Evolutionary conservation across 768 basidiomycete genomes (phyloP).

Genomic region (Boletus rubescentipes): DNA sequence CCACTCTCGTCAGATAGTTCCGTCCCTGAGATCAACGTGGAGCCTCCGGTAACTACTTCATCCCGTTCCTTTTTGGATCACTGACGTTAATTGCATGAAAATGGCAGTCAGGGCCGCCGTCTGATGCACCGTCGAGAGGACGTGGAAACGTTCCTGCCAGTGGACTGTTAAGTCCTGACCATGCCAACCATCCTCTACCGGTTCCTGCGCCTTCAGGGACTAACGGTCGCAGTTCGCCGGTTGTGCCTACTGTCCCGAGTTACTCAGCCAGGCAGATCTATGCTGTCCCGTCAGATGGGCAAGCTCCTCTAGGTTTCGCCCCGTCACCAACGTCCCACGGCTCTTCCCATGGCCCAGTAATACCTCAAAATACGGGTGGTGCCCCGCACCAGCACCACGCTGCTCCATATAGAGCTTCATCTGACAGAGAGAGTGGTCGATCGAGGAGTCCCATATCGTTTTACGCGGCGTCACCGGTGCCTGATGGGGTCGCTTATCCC

Average conservation of each 20-base stretch:
- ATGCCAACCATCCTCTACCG: conserved; percentile 30
- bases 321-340: neutral
- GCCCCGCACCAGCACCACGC: conserved; percentile 10
- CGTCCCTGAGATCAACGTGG: conserved; percentile 33
- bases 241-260: conserved; percentile 15
- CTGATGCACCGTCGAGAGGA: conserved; percentile 33
- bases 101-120: conserved; percentile 30
- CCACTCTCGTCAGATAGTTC: conserved; percentile 33
- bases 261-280: conserved; percentile 19
- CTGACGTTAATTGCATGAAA: conserved; percentile 16
- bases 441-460: conserved; percentile 23
- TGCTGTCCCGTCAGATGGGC: conserved; percentile 4
- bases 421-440: conserved; percentile 22
- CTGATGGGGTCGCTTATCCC: conserved; percentile 26
- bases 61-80: conserved; percentile 6
- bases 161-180: conserved; percentile 32
- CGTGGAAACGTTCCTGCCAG: conserved; percentile 5
- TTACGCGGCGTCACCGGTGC: conserved; percentile 28
- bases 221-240: conserved; percentile 13
- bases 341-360: conserved; percentile 21
- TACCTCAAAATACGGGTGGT: conserved; percentile 17
- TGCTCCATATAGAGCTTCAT: conserved; percentile 10
- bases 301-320: conserved; percentile 12
- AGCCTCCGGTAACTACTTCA: conserved; percentile 29
- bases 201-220: conserved; percentile 17